Evolutionary conservation across 768 basidiomycete genomes (phyloP).

Genomic region (Ramaria rubella): DNA sequence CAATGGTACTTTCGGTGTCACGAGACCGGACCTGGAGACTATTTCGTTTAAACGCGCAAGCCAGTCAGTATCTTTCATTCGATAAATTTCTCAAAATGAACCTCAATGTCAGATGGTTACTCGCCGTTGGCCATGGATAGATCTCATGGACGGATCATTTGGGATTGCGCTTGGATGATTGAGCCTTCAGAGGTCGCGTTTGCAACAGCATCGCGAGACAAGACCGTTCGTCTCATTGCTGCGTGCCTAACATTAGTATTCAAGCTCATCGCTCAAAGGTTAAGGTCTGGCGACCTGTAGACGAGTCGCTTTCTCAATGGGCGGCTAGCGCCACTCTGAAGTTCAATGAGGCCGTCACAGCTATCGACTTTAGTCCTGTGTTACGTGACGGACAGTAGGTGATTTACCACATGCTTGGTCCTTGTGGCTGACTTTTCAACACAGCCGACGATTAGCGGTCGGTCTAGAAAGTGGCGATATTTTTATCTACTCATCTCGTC

Average conservation of each 20-base stretch:
- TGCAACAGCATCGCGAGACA: constrained; percentile 92
- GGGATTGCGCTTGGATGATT: constrained; percentile 86
- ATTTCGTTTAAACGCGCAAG: constrained; percentile 44
- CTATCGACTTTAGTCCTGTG: constrained; percentile 56
- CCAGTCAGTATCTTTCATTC: constrained; percentile 28
- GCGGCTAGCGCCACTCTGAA: constrained; percentile 52
- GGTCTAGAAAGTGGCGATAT: constrained; percentile 83
- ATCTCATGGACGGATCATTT: constrained; percentile 87
- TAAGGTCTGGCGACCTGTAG: constrained; percentile 65
- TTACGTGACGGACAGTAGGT: constrained; percentile 37
- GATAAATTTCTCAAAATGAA: background rate
- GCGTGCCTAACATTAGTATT: background rate
- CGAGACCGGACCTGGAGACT: constrained; percentile 90
- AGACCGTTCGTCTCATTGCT: constrained; percentile 63
- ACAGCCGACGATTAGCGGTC: constrained; percentile 60
- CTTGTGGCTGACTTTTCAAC: background rate
- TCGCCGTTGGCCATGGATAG: constrained; percentile 62
- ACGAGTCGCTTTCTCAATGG: constrained; percentile 43
- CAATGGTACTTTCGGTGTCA: constrained; percentile 73
- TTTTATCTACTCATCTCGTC: constrained; percentile 44
- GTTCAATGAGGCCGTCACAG: constrained; percentile 72
- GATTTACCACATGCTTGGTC: background rate
- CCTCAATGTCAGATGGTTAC: constrained; percentile 42
- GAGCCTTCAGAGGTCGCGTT: constrained; percentile 56
- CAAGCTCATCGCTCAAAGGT: constrained; percentile 42